These are phyloP conservation scores for Boletus rubescentipes DNA, from an alignment of 768 basidiomycete genomes.

Conservation along the genomic window DNA sequence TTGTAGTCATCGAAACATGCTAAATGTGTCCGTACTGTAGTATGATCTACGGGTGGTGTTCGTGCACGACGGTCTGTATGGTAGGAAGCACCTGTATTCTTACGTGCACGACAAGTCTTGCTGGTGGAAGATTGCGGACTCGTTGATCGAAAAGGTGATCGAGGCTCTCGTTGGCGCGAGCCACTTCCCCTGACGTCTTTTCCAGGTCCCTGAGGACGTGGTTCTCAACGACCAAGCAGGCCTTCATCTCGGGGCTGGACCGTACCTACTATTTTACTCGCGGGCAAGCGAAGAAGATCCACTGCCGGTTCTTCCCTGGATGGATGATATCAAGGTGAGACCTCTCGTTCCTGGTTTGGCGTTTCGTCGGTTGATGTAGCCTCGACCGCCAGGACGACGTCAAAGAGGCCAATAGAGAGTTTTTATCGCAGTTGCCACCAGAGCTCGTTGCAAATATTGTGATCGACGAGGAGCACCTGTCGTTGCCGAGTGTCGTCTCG, in stretches of 20 bases:
- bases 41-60: constrained; percentile 81
- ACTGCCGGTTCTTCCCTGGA: constrained; percentile 22
- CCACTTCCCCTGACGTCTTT: background rate
- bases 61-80: constrained; percentile 74
- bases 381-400: constrained; percentile 28
- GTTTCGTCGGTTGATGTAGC: background rate
- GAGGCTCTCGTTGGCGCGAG: background rate
- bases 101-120: constrained; percentile 61
- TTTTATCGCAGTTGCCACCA: constrained; percentile 34
- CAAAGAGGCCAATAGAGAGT: constrained; percentile 36
- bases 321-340: constrained; percentile 30
- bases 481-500: background rate
- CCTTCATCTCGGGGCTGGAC: constrained; percentile 73
- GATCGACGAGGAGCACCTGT: constrained; percentile 11
- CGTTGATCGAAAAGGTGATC: constrained; percentile 60
- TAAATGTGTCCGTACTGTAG: constrained; percentile 35
- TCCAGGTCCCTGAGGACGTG: constrained; percentile 66
- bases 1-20: background rate
- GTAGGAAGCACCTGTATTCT: constrained; percentile 74
- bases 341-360: background rate
- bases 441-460: constrained; percentile 29
- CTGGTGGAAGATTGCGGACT: constrained; percentile 85
- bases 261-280: constrained; percentile 75
- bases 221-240: constrained; percentile 71
- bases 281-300: constrained; percentile 26